phyloP scores from a whole-genome alignment of 1,284 basidiomycete genomes.

The Fomes fomentarius region DNA sequence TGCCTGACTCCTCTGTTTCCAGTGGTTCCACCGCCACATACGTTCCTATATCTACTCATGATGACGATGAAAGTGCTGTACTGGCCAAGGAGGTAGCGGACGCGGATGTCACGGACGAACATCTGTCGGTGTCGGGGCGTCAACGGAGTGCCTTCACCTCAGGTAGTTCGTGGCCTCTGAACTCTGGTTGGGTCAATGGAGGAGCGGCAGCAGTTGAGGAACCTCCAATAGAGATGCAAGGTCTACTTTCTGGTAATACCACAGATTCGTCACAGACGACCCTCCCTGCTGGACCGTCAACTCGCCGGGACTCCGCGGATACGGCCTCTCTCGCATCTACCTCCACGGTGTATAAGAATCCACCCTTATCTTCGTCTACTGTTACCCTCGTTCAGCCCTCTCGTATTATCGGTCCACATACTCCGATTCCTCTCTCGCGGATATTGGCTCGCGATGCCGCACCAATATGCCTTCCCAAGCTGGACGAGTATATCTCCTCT shows the following conservation, averaged over 20 bases:
- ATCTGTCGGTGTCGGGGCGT: conserved; percentile 14
- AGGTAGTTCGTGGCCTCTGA: not conserved
- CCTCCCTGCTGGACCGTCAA: not conserved
- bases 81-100: conserved; percentile 1
- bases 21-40: not conserved
- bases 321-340: conserved; percentile 1
- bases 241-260: conserved; percentile 6
- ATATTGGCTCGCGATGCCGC: conserved; percentile 60
- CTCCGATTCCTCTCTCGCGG: conserved; percentile 54
- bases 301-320: not conserved
- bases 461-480: conserved; percentile 57
- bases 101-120: conserved; percentile 26
- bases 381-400: conserved; percentile 15
- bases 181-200: conserved; percentile 5
- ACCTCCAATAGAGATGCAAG: conserved; percentile 13
- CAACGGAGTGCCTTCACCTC: not conserved
- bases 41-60: not conserved
- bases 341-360: not conserved
- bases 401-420: conserved; percentile 34
- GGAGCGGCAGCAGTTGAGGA: not conserved
- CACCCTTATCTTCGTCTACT: conserved; percentile 9
- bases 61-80: not conserved
- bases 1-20: conserved; percentile 8
- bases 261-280: conserved; percentile 5
- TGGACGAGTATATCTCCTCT: conserved; percentile 58